phyloP scores from a whole-genome alignment of 2,329 filamentous ascomycete genomes.

The Pseudocercospora cruenta region DNA sequence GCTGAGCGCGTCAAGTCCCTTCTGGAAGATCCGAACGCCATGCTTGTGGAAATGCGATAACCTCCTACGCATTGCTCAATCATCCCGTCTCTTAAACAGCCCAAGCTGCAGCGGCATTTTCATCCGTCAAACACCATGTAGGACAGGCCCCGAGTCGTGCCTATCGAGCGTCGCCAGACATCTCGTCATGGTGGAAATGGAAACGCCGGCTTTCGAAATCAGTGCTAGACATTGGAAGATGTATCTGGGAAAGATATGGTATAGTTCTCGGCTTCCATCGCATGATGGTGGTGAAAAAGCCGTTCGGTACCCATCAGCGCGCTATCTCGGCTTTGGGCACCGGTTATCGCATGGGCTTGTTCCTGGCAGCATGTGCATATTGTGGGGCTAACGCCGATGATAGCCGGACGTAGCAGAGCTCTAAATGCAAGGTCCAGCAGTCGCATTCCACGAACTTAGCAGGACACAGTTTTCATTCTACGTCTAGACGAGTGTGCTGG shows the following conservation, averaged over 20 bases:
- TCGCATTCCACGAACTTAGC: background rate
- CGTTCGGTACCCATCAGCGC: background rate
- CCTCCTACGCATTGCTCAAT: background rate
- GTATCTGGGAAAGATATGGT: background rate
- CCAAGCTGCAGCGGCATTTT: too few species aligned
- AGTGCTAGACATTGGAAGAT: background rate
- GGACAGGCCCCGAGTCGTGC: background rate
- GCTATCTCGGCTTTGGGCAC: background rate
- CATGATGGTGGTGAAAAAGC: background rate
- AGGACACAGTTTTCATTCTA: background rate
- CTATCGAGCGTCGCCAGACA: background rate
- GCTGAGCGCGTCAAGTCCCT: slow-evolving; percentile 77
- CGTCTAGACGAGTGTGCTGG: background rate
- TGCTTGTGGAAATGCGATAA: slow-evolving; percentile 80
- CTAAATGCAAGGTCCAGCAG: slow-evolving; percentile 3
- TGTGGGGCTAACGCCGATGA: slow-evolving; percentile 1
- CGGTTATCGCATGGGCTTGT: background rate
- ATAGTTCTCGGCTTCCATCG: background rate
- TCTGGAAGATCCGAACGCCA: slow-evolving; percentile 82
- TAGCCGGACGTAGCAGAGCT: slow-evolving; percentile 20
- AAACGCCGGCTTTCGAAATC: background rate
- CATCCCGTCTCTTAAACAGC: background rate
- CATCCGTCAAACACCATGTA: too few species aligned
- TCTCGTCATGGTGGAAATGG: background rate
- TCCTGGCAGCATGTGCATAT: slow-evolving; percentile 1